Evolutionary conservation across 495 filamentous ascomycete genomes (phyloP).

Genomic region (Lophium mytilinum): DNA sequence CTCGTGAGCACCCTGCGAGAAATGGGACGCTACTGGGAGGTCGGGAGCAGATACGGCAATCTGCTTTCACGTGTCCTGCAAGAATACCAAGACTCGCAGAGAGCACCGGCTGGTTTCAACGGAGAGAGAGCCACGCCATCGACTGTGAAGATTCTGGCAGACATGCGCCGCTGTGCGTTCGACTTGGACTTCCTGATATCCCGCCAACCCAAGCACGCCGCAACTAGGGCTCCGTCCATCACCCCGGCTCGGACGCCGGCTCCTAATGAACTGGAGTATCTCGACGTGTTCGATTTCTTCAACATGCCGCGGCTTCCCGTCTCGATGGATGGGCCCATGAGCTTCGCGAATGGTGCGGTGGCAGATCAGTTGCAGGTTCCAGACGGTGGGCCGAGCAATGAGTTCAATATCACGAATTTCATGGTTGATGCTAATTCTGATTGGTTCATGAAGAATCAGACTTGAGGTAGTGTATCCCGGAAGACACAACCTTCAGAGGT

Average conservation of each 20-base stretch:
- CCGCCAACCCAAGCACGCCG: constrained; percentile 58
- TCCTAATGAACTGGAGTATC: constrained; percentile 74
- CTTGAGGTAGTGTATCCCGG: background rate
- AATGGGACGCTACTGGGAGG: constrained; percentile 76
- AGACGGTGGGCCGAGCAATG: constrained; percentile 27
- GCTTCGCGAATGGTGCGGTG: constrained; percentile 1
- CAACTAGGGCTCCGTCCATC: constrained; percentile 31
- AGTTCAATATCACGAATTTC: constrained; percentile 60
- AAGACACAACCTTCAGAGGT: no score
- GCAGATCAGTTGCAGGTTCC: constrained; percentile 17
- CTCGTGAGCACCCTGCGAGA: constrained; percentile 72
- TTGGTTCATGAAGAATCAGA: constrained; percentile 41
- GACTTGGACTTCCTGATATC: constrained; percentile 84
- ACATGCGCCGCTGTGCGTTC: constrained; percentile 80
- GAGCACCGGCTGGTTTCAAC: constrained; percentile 40
- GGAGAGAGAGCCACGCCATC: constrained; percentile 70
- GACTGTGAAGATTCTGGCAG: constrained; percentile 75
- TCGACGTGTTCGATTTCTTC: constrained; percentile 93
- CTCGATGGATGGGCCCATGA: constrained; percentile 28
- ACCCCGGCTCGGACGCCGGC: constrained; percentile 53
- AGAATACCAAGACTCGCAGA: constrained; percentile 71
- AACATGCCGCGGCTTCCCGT: constrained; percentile 70
- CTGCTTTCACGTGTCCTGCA: constrained; percentile 75
- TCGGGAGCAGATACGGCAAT: constrained; percentile 72
- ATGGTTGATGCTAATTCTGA: constrained; percentile 57